These are phyloP conservation scores for Smallanthus sonchifolius DNA, from an alignment of 129 eudicot genomes.

Conservation along the genomic window DNA sequence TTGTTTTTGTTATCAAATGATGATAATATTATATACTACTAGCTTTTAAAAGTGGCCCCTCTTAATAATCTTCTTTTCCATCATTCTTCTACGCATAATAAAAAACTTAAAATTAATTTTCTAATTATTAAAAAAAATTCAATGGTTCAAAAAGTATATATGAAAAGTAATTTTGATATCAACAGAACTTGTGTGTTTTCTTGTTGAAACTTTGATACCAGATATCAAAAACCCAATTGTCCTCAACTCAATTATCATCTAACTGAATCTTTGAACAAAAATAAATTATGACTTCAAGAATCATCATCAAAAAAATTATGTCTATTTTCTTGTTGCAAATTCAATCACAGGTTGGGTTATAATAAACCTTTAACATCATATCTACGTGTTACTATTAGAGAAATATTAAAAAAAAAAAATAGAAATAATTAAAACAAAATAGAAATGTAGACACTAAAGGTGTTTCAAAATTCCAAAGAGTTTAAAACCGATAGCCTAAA, in stretches of 20 bases:
- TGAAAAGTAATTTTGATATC: slow-evolving; percentile 1
- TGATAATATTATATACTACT: slow-evolving; percentile 26
- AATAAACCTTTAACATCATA: no score
- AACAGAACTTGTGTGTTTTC: slow-evolving; percentile 11
- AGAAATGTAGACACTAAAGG: no score
- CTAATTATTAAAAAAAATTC: slow-evolving; percentile 10
- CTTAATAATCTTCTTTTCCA: slow-evolving; percentile 25
- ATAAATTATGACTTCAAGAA: background rate
- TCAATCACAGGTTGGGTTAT: background rate
- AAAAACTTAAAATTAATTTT: background rate
- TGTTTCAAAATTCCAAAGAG: no score
- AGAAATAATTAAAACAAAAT: no score
- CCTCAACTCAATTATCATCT: background rate
- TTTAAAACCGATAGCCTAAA: no score
- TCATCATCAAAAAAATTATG: background rate
- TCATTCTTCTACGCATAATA: slow-evolving; percentile 15
- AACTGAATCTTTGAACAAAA: background rate
- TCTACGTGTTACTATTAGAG: no score
- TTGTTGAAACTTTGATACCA: slow-evolving; percentile 13
- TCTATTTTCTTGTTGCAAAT: background rate
- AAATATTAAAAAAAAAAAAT: no score
- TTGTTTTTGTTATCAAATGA: slow-evolving; percentile 19
- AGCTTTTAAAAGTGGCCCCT: slow-evolving; percentile 27
- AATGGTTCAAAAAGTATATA: background rate
- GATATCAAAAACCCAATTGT: background rate